These are phyloP conservation scores for Russula sp. DNA, from an alignment of 768 basidiomycete genomes.

Conservation along the genomic window DNA sequence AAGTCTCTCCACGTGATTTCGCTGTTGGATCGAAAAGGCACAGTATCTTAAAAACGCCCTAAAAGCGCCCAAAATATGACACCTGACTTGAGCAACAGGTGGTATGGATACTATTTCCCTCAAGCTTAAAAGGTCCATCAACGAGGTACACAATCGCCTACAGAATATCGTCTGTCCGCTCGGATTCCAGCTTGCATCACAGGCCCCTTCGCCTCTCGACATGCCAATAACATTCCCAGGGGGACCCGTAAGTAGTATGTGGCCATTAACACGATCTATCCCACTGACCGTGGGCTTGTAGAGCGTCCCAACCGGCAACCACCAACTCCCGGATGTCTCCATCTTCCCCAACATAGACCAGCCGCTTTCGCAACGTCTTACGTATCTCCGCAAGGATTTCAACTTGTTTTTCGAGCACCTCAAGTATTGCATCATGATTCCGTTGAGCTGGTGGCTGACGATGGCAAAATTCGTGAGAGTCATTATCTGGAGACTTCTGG, in stretches of 20 bases:
- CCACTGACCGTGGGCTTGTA: background rate
- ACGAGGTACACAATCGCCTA: constrained; percentile 11
- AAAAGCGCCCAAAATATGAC: background rate
- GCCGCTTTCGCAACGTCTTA: background rate
- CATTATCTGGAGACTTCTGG: background rate
- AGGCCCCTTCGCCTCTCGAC: background rate
- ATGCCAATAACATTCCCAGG: background rate
- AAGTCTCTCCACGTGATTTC: constrained; percentile 12
- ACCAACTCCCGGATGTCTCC: background rate
- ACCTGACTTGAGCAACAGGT: background rate
- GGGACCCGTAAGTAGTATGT: background rate
- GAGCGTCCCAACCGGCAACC: background rate
- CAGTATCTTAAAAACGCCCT: background rate
- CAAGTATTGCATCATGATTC: constrained; percentile 14
- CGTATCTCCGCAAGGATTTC: background rate
- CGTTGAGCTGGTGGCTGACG: constrained; percentile 21
- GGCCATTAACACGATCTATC: background rate
- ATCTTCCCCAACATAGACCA: background rate
- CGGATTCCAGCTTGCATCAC: background rate
- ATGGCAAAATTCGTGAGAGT: background rate
- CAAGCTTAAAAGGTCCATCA: constrained; percentile 15
- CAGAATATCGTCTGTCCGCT: constrained; percentile 13
- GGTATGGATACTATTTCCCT: background rate
- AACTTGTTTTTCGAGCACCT: constrained; percentile 6
- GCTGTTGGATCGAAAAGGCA: background rate